Conservation (phyloP, 805 yeast species). For the Hanseniaspora lindneri region DNA sequence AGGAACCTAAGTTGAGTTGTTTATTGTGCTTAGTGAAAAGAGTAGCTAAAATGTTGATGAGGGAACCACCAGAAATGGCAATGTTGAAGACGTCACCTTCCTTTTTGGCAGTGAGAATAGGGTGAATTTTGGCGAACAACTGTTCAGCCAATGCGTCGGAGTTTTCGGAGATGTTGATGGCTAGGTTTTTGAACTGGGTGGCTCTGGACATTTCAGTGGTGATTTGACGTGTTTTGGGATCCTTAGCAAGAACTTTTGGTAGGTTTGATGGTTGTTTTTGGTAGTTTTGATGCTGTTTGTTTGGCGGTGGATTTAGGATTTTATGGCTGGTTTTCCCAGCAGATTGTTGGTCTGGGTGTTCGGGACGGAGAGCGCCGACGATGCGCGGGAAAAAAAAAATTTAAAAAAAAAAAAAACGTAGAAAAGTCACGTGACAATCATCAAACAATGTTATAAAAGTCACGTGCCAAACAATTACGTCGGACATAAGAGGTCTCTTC, state of each 20-base stretch:
- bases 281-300: no score
- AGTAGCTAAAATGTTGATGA: conserved; percentile 56
- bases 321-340: no score
- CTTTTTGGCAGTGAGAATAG: conserved; percentile 3
- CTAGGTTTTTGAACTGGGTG: background rate
- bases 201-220: background rate
- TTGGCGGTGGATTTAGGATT: no score
- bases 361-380: no score
- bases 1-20: conserved; percentile 51
- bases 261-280: background rate
- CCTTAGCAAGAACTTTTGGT: no score
- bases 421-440: no score
- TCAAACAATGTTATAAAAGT: no score
- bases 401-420: no score
- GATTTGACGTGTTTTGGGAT: background rate
- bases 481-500: no score
- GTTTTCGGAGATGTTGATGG: conserved; percentile 9
- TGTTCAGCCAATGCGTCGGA: conserved; percentile 7
- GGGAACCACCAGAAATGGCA: conserved; percentile 86
- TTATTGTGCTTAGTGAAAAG: conserved; percentile 38
- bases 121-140: conserved; percentile 1
- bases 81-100: conserved; percentile 43
- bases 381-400: no score
- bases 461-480: no score
- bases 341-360: no score